phyloP scores from a whole-genome alignment of 495 filamentous ascomycete genomes.

The Penicillium flavigenum region DNA sequence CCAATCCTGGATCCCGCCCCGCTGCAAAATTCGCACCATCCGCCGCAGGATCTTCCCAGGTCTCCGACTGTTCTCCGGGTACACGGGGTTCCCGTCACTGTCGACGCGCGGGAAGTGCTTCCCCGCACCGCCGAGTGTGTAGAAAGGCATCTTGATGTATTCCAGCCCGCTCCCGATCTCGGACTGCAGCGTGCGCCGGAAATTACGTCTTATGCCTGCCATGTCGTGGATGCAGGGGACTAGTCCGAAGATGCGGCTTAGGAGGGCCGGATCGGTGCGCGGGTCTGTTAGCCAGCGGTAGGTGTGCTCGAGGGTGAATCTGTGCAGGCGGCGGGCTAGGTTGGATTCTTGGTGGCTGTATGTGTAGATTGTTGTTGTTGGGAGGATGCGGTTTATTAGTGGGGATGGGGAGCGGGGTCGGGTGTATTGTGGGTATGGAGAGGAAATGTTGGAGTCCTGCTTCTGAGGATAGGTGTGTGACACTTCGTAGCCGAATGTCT shows the following conservation, averaged over 20 bases:
- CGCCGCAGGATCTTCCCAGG: constrained; percentile 25
- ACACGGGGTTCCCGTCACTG: constrained; percentile 19
- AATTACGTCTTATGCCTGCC: constrained; percentile 46
- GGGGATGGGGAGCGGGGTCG: constrained; percentile 21
- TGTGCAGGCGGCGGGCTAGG: constrained; percentile 70
- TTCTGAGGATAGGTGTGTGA: constrained; percentile 3
- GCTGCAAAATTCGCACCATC: constrained; percentile 21
- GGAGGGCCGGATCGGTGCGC: constrained; percentile 44
- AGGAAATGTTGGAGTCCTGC: background rate
- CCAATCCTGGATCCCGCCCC: constrained; percentile 30
- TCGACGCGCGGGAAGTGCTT: constrained; percentile 46
- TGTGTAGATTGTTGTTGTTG: constrained; percentile 30
- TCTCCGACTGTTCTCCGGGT: constrained; percentile 24
- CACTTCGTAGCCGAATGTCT: constrained; percentile 26
- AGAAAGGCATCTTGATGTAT: constrained; percentile 57
- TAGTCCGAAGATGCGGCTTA: constrained; percentile 67
- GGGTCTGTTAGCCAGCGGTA: constrained; percentile 59
- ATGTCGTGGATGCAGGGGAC: constrained; percentile 57
- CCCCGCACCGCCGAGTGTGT: constrained; percentile 66
- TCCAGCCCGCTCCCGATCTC: constrained; percentile 45
- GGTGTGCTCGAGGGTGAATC: constrained; percentile 62
- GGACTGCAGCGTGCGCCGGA: constrained; percentile 35
- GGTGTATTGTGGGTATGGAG: background rate
- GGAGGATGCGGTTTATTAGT: constrained; percentile 29
- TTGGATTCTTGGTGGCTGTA: constrained; percentile 57